A percentile compares a stretch with the other conserved stretches of the same genome.
phyloP scores from a whole-genome alignment of 495 filamentous ascomycete species.

The Neurospora pannonica region DNA sequence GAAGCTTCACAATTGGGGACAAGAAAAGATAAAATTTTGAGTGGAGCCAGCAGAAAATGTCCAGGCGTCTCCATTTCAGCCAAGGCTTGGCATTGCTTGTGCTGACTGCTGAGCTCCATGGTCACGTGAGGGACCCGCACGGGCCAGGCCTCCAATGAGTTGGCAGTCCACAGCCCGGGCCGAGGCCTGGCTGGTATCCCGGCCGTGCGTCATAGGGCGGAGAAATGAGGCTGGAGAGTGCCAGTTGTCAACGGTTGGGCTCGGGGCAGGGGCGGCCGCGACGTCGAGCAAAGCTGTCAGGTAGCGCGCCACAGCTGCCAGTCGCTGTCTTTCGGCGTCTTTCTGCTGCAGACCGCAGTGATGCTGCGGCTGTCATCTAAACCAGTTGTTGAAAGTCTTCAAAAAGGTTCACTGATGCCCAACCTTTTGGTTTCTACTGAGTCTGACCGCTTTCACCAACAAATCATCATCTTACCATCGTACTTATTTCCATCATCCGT shows the following conservation, averaged over 20 bases:
- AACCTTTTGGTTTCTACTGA: slow-evolving; percentile 16
- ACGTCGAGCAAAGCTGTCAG: not conserved
- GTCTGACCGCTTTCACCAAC: slow-evolving; percentile 29
- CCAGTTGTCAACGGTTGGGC: slow-evolving; percentile 24
- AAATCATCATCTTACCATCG: slow-evolving; percentile 5
- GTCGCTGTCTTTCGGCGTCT: not conserved
- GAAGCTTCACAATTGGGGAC: slow-evolving; percentile 1
- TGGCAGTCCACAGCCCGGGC: not conserved
- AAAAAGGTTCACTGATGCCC: slow-evolving; percentile 22
- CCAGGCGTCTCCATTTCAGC: not conserved
- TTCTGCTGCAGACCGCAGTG: not conserved
- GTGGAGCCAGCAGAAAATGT: slow-evolving; percentile 3
- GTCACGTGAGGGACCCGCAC: not conserved
- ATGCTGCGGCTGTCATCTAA: not conserved
- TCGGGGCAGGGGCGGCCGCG: not conserved
- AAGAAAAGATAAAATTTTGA: not conserved
- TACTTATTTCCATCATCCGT: slow-evolving; percentile 3
- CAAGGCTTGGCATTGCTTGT: not conserved
- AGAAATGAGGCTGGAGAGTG: slow-evolving; percentile 22
- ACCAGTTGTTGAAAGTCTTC: not conserved
- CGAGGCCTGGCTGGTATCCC: not conserved
- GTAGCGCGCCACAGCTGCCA: not conserved
- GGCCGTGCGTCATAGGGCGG: slow-evolving; percentile 15
- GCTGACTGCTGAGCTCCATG: not conserved
- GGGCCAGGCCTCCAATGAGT: not conserved